These are phyloP conservation scores for Metschnikowia corniflorae DNA, from an alignment of 805 yeast genomes.

Conservation along the genomic window DNA sequence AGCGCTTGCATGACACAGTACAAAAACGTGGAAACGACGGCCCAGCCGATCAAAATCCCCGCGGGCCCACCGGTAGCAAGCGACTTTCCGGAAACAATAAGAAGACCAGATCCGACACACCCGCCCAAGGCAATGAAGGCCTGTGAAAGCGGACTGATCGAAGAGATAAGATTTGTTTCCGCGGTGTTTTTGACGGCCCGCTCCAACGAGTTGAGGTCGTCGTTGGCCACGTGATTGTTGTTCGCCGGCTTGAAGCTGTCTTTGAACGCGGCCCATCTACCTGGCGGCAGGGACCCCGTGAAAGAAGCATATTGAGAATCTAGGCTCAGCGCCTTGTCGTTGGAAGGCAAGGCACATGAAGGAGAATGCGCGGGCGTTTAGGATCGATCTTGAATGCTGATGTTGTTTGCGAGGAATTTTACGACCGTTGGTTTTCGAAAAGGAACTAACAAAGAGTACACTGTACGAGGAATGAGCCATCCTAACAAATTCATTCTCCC, in stretches of 20 bases:
- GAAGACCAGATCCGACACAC: slow-evolving; percentile 41
- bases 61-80: slow-evolving; percentile 36
- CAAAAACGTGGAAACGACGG: slow-evolving; percentile 36
- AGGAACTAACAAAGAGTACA: too few species aligned
- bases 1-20: slow-evolving; percentile 44
- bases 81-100: slow-evolving; percentile 39
- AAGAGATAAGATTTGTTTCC: slow-evolving; percentile 10
- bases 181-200: slow-evolving; percentile 15
- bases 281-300: slow-evolving; percentile 8
- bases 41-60: slow-evolving; percentile 38
- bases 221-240: slow-evolving; percentile 1
- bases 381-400: too few species aligned
- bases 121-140: slow-evolving; percentile 40
- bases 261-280: slow-evolving; percentile 10
- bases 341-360: slow-evolving; percentile 7
- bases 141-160: slow-evolving; percentile 18
- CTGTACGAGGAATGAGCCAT: too few species aligned
- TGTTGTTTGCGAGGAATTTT: too few species aligned
- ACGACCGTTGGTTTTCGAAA: too few species aligned
- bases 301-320: slow-evolving; percentile 6
- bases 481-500: too few species aligned
- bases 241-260: slow-evolving; percentile 17
- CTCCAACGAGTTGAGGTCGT: slow-evolving; percentile 13
- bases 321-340: slow-evolving; percentile 8
- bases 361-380: too few species aligned